Evolutionary conservation across 768 basidiomycete species (phyloP), one percentile per base, ranked within the genome.

Genomic region (Crassisporium funariophilum): DNA sequence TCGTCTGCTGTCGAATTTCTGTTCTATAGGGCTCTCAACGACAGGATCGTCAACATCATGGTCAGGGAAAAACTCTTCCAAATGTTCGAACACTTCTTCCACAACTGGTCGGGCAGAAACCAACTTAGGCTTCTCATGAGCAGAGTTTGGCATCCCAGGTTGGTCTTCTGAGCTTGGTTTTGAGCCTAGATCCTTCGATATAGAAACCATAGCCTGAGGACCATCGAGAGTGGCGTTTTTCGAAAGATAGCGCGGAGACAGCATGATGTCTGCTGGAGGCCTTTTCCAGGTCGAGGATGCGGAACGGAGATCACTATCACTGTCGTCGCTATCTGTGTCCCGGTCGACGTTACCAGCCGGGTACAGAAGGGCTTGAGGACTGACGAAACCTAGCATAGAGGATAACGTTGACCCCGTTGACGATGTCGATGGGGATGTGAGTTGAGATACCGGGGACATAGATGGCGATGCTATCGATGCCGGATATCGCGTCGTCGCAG

Each of bases 21-120:
- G 37, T 11, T 50, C 47, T 10, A 41, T 43, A 15, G 38, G 39
- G 24, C 51, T 53, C 35, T 49, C 46, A 9, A 46, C 81, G 50
- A 95, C 78, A 1, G 88, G 86, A 58, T 88, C 83, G 61, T 97
- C 92, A 41, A 97, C 79, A 59, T 95, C 84, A 61, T 91, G 87
- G 46, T 84, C 77, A 12, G 93, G 93, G 73, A 98, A 98, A 69
- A 86, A 95, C 29, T 79, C 78, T 47, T 91, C 83, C 12, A 98
- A 72, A 45, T 87, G 75, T 27, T 90, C 81, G 60, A 88, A 86
- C 24, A 97, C 85, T 47, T 86, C 83, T 58, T 90, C 87, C 2
- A 87, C 76, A 39, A 77, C 75, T 6, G 92, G 92, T 35, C 59
- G 54, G 78, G 81, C 60, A 34, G 40, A 9, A 17, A 44, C 49